Evolutionary conservation across 2,329 filamentous ascomycete species (phyloP), one percentile per base, ranked within the genome.

Genomic region (Paecilomyces sp.): DNA sequence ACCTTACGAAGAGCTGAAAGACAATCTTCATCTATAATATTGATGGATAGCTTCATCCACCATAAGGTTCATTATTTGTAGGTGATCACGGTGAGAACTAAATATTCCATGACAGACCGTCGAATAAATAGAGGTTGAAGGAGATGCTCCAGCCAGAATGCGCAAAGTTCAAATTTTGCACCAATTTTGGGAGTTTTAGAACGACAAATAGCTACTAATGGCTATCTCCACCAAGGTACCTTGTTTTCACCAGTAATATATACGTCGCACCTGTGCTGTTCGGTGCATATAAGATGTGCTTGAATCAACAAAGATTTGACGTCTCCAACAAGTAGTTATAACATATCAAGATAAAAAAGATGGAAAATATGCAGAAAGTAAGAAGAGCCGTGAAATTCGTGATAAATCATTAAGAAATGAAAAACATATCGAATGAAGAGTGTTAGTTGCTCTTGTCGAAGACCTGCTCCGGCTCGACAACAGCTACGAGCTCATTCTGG

Each of bases 391-490:
- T 47, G n/a, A 47, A 47, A 30, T 28, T 53, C 51, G 51, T 53
- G 24, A 53, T 6, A 53, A 30, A 53, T 25, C 28, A 24, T 25
- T 53, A 53, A 12, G 25, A 28, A 24, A 18, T 4, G 3, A 53
- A 53, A 9, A 6, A 53, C 15, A 53, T 3, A 33, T 33, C 3
- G 18, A 12, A 30, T 25, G 51, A 7, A 11, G 24, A 53, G 9
- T 3, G 15, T 53, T 24, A 53, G 11, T 30, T 30, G 51, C 22
- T 25, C 13, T 53, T 24, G 51, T 30, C 62, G 64, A 64, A 68
- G 3, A 75, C 31, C 56, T 74, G 72, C 30, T 71, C 71, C 5
- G 60, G 67, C 52, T 74, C 71, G 6, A 72, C 58, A 8, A 75
- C 65, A 1, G 73, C 73, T 34, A 75, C 47, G 58, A 67, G 69